phyloP scores from a whole-genome alignment of 306 rosid species.

The Prunus padus region DNA sequence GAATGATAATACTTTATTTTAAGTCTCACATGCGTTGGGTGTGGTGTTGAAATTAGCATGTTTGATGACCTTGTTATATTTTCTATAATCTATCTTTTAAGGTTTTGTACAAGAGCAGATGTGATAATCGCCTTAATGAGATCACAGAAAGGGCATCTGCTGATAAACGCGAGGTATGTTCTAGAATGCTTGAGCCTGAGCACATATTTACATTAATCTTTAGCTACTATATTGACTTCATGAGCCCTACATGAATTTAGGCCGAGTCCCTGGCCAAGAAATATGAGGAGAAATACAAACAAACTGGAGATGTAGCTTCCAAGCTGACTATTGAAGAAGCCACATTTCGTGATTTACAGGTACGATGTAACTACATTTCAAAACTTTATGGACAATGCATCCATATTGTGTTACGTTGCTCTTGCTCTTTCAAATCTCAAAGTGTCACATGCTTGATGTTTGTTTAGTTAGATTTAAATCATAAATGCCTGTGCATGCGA shows the following conservation, averaged over 20 bases:
- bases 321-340: conserved; percentile 88
- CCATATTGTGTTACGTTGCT: conserved; percentile 17
- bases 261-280: conserved; percentile 75
- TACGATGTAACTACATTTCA: conserved; percentile 20
- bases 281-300: conserved; percentile 92
- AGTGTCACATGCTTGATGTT: background rate
- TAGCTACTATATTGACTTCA: conserved; percentile 15
- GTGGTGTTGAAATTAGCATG: conserved; percentile 9
- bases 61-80: background rate
- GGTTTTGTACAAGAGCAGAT: conserved; percentile 98
- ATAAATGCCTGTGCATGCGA: background rate
- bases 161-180: conserved; percentile 79
- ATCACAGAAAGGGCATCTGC: conserved; percentile 70
- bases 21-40: background rate
- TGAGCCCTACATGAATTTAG: conserved; percentile 39
- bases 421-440: conserved; percentile 11
- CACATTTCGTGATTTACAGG: conserved; percentile 93
- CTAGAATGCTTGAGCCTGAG: conserved; percentile 33
- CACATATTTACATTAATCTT: conserved; percentile 18
- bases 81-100: conserved; percentile 32
- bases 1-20: background rate
- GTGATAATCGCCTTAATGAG: conserved; percentile 95
- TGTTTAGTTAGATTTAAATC: conserved; percentile 4
- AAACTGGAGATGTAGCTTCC: conserved; percentile 91
- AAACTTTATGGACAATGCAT: conserved; percentile 8